Percentiles rank a stretch among this genome's conserved stretches.
These are phyloP conservation scores for Leccinum ochraceum DNA, from an alignment of 768 basidiomycete genomes.

Conservation along the genomic window DNA sequence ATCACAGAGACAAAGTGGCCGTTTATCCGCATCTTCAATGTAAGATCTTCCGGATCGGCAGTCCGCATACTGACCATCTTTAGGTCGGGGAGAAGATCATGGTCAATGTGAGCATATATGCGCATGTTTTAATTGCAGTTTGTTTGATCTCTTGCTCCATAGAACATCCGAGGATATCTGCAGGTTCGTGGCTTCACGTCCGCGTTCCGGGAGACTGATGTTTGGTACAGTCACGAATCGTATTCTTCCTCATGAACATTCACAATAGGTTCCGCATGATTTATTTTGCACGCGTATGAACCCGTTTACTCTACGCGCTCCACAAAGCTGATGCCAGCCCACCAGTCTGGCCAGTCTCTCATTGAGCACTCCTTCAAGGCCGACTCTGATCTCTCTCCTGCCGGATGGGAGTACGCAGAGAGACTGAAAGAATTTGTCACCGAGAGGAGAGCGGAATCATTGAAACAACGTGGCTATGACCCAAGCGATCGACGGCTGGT, in stretches of 20 bases:
- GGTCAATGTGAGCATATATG: constrained; percentile 67
- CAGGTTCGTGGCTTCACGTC: constrained; percentile 50
- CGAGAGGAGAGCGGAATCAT: constrained; percentile 73
- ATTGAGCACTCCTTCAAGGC: constrained; percentile 99
- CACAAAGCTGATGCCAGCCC: neutral
- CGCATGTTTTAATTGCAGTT: neutral
- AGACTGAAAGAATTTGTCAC: constrained; percentile 87
- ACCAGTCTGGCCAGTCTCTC: constrained; percentile 93
- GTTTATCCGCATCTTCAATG: constrained; percentile 93
- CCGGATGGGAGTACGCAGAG: constrained; percentile 95
- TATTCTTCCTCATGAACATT: constrained; percentile 99
- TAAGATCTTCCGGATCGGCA: constrained; percentile 30
- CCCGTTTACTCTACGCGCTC: neutral
- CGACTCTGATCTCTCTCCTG: constrained; percentile 93
- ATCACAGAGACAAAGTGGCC: constrained; percentile 92
- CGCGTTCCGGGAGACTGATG: constrained; percentile 3
- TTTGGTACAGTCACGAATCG: constrained; percentile 74
- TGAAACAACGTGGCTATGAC: constrained; percentile 69
- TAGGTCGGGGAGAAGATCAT: constrained; percentile 95
- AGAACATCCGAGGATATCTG: constrained; percentile 88
- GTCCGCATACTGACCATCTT: constrained; percentile 11
- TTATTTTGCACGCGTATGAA: constrained; percentile 88
- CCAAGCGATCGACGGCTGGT: constrained; percentile 62
- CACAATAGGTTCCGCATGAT: constrained; percentile 92
- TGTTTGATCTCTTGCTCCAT: constrained; percentile 3